Conservation (phyloP, 768 basidiomycete genomes). For the Auriscalpium vulgare region DNA sequence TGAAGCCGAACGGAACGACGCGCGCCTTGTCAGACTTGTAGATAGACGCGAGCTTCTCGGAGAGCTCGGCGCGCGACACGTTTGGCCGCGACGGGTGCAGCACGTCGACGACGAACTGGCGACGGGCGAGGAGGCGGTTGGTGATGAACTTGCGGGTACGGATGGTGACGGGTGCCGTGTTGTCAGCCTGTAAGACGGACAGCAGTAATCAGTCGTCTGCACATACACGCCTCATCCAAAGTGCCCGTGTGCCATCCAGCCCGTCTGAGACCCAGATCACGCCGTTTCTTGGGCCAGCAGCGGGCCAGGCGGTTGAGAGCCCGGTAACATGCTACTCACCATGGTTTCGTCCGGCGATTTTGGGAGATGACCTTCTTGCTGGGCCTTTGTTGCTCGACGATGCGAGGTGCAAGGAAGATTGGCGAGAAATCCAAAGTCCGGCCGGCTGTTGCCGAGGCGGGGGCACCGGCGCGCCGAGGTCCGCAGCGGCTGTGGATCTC, state of each 20-base stretch:
- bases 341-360: constrained; percentile 16
- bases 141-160: constrained; percentile 99
- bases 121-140: constrained; percentile 92
- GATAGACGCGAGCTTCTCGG: constrained; percentile 83
- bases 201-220: constrained; percentile 10
- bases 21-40: constrained; percentile 92
- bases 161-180: constrained; percentile 82
- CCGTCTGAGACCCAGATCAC: not conserved
- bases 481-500: constrained; percentile 2
- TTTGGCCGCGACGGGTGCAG: constrained; percentile 94
- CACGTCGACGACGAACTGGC: constrained; percentile 92
- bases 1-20: constrained; percentile 90
- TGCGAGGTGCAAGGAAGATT: constrained; percentile 1
- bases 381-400: constrained; percentile 10
- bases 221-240: constrained; percentile 23
- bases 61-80: constrained; percentile 85
- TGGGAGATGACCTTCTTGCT: constrained; percentile 17
- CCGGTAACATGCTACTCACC: constrained; percentile 13
- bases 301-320: not conserved
- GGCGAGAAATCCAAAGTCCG: constrained; percentile 22
- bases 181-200: constrained; percentile 44
- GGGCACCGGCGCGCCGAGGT: not conserved
- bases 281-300: not conserved
- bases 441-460: constrained; percentile 36
- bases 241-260: constrained; percentile 26